A percentile compares a stretch with the other conserved stretches of the same genome.
Evolutionary conservation across 345 rosid species (phyloP).

Genomic region (Euphorbia tirucalli): DNA sequence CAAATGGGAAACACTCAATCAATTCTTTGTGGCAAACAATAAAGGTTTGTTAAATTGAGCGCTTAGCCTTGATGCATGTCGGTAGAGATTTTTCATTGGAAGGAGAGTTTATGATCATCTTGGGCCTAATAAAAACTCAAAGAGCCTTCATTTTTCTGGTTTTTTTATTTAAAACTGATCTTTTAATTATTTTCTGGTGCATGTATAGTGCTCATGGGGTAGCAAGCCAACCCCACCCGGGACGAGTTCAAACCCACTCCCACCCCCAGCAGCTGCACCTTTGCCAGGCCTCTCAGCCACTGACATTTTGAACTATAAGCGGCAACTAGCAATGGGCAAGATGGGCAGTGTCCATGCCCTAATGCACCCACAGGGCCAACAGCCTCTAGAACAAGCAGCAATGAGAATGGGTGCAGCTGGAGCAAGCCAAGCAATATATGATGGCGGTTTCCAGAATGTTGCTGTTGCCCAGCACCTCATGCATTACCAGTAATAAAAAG

Average conservation of each 20-base stretch:
- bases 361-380: conserved; percentile 86
- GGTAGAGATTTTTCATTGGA: no score
- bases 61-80: background rate
- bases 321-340: conserved; percentile 77
- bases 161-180: background rate
- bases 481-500: conserved; percentile 75
- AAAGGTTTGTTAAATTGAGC: conserved; percentile 46
- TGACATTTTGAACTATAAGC: conserved; percentile 74
- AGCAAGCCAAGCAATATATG: conserved; percentile 86
- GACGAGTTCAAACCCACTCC: conserved; percentile 87
- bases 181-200: background rate
- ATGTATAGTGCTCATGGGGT: conserved; percentile 90
- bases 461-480: conserved; percentile 87
- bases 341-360: conserved; percentile 75
- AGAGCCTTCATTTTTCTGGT: background rate
- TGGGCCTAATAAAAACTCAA: background rate
- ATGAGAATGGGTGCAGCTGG: conserved; percentile 84
- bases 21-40: conserved; percentile 74
- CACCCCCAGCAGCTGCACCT: conserved; percentile 73
- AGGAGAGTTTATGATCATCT: no score
- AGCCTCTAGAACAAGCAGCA: conserved; percentile 73
- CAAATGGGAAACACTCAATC: conserved; percentile 88
- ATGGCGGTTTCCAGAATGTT: conserved; percentile 82
- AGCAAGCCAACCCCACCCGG: conserved; percentile 91
- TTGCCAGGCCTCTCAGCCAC: conserved; percentile 67